Conservation (phyloP, 805 yeast genomes). For the Nakazawaea populi region DNA sequence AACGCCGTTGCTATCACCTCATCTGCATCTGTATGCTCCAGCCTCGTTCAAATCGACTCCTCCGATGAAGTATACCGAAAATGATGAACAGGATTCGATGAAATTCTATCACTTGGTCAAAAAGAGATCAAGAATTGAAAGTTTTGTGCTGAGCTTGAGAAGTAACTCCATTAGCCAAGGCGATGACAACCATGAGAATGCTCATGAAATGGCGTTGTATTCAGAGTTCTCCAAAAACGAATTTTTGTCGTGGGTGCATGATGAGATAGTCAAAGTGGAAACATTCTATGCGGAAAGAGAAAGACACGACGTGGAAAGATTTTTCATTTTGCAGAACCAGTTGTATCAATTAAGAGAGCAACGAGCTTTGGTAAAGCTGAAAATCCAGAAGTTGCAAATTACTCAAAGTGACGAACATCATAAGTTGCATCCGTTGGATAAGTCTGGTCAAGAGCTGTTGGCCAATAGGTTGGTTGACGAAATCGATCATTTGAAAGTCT, state of each 20-base stretch:
- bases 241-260: constrained; percentile 65
- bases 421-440: not conserved
- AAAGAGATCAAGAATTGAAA: constrained; percentile 20
- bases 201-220: constrained; percentile 11
- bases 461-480: not conserved
- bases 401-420: constrained; percentile 6
- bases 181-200: constrained; percentile 8
- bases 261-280: constrained; percentile 55
- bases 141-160: constrained; percentile 15
- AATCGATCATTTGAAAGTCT: not conserved
- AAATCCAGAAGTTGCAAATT: not conserved
- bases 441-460: not conserved
- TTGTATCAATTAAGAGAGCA: constrained; percentile 58
- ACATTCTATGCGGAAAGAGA: constrained; percentile 57
- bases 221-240: constrained; percentile 34
- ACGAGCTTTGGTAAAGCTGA: constrained; percentile 21
- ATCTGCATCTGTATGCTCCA: not conserved
- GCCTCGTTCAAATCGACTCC: constrained; percentile 5
- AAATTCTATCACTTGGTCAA: constrained; percentile 6
- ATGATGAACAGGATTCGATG: not conserved
- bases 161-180: constrained; percentile 9
- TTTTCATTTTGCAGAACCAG: constrained; percentile 61
- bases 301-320: constrained; percentile 52
- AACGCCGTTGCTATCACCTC: constrained; percentile 22
- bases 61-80: not conserved